Base-by-base conservation (phyloP, 331 rosid species). In the Acacia pycnantha region DNA sequence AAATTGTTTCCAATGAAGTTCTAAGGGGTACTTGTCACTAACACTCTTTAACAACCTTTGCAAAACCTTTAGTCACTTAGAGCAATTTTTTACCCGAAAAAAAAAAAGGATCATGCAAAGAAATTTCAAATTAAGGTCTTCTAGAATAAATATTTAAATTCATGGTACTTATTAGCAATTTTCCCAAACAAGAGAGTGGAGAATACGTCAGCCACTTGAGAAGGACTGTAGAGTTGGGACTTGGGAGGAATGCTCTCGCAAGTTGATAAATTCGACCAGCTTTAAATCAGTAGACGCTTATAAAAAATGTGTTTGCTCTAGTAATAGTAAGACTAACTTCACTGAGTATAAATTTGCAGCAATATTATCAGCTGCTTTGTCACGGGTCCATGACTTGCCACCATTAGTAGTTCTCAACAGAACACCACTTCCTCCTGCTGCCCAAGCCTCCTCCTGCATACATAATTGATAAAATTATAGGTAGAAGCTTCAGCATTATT, bases 401-500 rank as follows among this genome's bases (percentile, higher is more conserved):
- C 99, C 97, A 77, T 95, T 93, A 80, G 87, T 92, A 59, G 99
- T 90, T 86, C 91, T 91, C 87, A 95, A 83, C 61, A 95, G 89
- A 79, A 95, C 47, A 65, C 99, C 99, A 84, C 99, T 95, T 84
- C 99, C 99, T 40, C 99, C 99, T n/a, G 99, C 99, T 66, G 98
- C 99, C 99, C 99, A 96, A 69, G 99, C 99, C 90, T 95, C 99
- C 1, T 91, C 98, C 99, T 92, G 91, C 73, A 82, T 37, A 43
- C 70, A 66, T 7, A 51, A 82, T 48, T 59, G 77, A 78, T 26
- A 71, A 78, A 48, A 53, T 47, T 75, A 56, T 40, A 82, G 37
- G 14, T 11, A 31, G 44, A 73, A 56, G 67, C 54, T 70, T 74
- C 41, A 37, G 33, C 29, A 33, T 67, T 58, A 27, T 76, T 76